Base-by-base conservation (phyloP, 2,329 filamentous ascomycete species). In the Aspergillus sp. region DNA sequence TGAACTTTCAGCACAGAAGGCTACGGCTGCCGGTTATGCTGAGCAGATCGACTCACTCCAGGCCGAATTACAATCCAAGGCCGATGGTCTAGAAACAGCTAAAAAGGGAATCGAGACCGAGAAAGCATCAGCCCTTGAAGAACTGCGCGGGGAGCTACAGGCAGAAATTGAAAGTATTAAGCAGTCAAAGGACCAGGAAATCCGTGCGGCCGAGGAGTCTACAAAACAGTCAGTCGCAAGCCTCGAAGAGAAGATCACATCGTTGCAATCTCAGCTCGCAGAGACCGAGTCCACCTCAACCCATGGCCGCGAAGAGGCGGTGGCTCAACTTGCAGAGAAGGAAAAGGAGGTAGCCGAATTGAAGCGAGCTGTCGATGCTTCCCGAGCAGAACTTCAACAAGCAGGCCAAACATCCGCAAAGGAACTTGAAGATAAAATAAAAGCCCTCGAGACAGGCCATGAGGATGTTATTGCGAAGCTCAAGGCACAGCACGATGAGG, bases 161-260 rank as follows among this genome's bases (percentile, higher is more conserved):
- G 72, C 68, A 42, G 76, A 79, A 57, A 70, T 73, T 51, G 64
- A 73, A 20, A 71, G 70, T 51, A 55, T 76, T 24, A 65, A 67
- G 34, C 60, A 70, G 27, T 59, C 68, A 22, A 79, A 76, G 54
- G 71, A 75, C 24, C 63, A 75, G 51, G 71, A 72, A 42, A 64
- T 72, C 24, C 64, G 62, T 39, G 69, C 72, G 13, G 72, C 72
- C 19, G 69, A 73, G 46, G 70, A 76, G 20, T 63, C 67, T 41
- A 65, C 71, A 2, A 64, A 70, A 12, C 59, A 70, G 45, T 67
- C 66, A 13, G 56, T 69, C 15, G 59, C 67, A 2, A 59, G 61
- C 13, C 66, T 78, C 8, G 67, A 75, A 52, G 70, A 70, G 48
- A 73, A 76, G 58, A 65, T 76, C 47, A 49, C 69, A 9, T 65